Percentiles rank a stretch among this genome's conserved stretches.
Evolutionary conservation across 805 yeast species (phyloP).

Genomic region (Metschnikowia santaceciliae): DNA sequence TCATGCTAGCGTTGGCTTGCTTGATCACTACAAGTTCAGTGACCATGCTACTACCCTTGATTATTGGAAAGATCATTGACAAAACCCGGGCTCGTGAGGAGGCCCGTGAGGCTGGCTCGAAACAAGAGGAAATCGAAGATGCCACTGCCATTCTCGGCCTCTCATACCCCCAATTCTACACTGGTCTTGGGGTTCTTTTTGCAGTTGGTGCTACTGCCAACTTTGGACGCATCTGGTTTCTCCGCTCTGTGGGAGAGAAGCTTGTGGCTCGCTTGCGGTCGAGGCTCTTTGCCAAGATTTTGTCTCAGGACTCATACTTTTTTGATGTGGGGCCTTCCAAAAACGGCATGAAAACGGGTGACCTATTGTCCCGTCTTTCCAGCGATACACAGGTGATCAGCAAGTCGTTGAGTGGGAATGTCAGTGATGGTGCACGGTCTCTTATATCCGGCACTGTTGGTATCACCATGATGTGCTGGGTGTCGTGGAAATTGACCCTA

Average conservation of each 20-base stretch:
- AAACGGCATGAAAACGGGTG: slow-evolving; percentile 70
- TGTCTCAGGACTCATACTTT: slow-evolving; percentile 84
- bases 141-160: slow-evolving; percentile 45
- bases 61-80: slow-evolving; percentile 85
- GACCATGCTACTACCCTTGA: slow-evolving; percentile 74
- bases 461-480: slow-evolving; percentile 84
- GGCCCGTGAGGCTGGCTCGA: slow-evolving; percentile 15
- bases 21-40: slow-evolving; percentile 71
- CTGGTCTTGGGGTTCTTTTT: slow-evolving; percentile 59
- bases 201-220: slow-evolving; percentile 73
- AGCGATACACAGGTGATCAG: slow-evolving; percentile 88
- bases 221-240: slow-evolving; percentile 70
- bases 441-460: slow-evolving; percentile 82
- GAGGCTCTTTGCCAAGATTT: slow-evolving; percentile 67
- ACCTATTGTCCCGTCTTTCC: slow-evolving; percentile 80
- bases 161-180: slow-evolving; percentile 59
- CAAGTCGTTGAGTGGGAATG: slow-evolving; percentile 78
- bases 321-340: slow-evolving; percentile 68
- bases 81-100: slow-evolving; percentile 41
- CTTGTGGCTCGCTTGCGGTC: slow-evolving; percentile 81
- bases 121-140: slow-evolving; percentile 5
- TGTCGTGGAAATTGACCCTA: slow-evolving; percentile 76
- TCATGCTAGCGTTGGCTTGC: slow-evolving; percentile 54
- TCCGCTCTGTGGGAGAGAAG: slow-evolving; percentile 80
- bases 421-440: slow-evolving; percentile 89